Evolutionary conservation across 257 asterid genomes (phyloP).

Genomic region (Dorcoceras hygrometricum): DNA sequence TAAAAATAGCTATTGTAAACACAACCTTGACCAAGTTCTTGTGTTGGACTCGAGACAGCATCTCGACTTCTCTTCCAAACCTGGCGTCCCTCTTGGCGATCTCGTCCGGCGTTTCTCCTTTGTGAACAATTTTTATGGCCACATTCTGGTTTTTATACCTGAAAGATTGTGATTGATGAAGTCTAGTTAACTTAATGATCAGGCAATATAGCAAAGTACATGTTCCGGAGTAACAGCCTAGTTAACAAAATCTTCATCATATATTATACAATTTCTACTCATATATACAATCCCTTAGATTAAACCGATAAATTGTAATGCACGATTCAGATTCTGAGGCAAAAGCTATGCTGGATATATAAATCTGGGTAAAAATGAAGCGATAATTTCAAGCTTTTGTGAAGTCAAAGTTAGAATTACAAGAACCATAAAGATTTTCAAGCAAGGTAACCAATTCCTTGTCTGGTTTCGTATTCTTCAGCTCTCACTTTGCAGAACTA

Average conservation of each 20-base stretch:
- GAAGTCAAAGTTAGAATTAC: constrained; percentile 4
- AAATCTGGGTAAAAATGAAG: not conserved
- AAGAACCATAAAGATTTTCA: not conserved
- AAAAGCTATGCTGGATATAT: not conserved
- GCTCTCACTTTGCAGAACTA: not conserved
- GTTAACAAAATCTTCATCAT: not conserved
- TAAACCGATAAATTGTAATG: not conserved
- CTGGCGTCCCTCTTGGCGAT: constrained; percentile 62
- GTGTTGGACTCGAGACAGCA: constrained; percentile 91
- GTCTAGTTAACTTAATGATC: constrained; percentile 5
- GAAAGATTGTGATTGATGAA: constrained; percentile 12
- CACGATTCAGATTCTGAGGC: not conserved
- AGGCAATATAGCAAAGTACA: not conserved
- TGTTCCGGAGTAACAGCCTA: not conserved
- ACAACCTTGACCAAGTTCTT: constrained; percentile 90
- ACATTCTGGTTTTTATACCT: constrained; percentile 87
- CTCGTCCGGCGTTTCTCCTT: constrained; percentile 77
- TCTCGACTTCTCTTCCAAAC: constrained; percentile 77
- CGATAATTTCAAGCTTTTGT: not conserved
- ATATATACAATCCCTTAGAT: not conserved
- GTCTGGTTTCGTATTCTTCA: not conserved
- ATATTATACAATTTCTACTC: not conserved
- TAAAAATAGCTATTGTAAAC: not conserved
- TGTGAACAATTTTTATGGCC: constrained; percentile 72
- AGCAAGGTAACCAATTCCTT: not conserved